Evolutionary conservation across 805 yeast species (phyloP), one percentile per base, ranked within the genome.

Genomic region (Wickerhamiella hasegawae): DNA sequence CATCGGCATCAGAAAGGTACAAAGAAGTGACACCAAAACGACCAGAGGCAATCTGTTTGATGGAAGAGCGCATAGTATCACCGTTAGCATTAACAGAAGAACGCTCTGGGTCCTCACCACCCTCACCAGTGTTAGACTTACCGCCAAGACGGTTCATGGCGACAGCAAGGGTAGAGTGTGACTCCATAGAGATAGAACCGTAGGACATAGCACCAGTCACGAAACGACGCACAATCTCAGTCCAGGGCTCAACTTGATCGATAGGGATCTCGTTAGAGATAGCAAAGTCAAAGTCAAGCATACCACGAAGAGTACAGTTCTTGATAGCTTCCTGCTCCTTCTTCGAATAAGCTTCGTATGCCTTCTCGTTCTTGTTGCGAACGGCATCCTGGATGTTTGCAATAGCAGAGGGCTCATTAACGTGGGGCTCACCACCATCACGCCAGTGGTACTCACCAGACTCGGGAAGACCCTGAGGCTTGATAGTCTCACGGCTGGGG

Each of bases 161-260:
- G 37, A 87, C 93, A 11, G 98, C 98, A 48, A 87, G 65, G 9
- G 98, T 87, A 3, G 96, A 83, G 60, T 87, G 98, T 2, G 96
- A 85, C 60, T 87, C 98, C 94, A 85, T 80, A 4, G 97, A 87
- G 53, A 87, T 87, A 33, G 97, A 87, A 53, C 98, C 98, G 54
- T 90, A 87, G 2, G 96, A 85, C 98, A 87, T 87, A 35, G 98
- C 98, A 63, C 98, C 98, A n/a, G 98, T 85, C 44, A 85, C 85
- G 56, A 90, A 90, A 51, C 98, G 72, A 50, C 95, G 76, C 23
- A 85, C 98, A 57, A 87, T 87, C 58, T 87, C 98, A 25, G 97
- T 90, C 98, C 98, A 87, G 31, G 98, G 98, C 65, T 87, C 98
- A 46, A 87, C 98, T 62, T 90, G 97, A 53, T 87, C 98, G 43